Evolutionary conservation across 768 basidiomycete genomes (phyloP).

Genomic region (Xanthoconium stramineum): DNA sequence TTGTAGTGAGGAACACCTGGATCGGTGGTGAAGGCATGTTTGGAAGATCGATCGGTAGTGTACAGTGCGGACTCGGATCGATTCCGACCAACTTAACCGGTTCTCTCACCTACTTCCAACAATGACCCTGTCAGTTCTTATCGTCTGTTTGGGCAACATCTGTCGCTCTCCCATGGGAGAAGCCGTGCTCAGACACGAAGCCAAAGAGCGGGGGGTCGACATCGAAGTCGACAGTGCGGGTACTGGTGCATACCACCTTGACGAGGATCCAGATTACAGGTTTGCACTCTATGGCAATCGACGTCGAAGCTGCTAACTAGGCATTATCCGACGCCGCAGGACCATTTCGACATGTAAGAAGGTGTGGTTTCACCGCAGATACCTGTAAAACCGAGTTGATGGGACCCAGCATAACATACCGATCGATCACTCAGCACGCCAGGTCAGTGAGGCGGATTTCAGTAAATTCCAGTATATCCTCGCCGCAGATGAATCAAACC

Average conservation of each 20-base stretch:
- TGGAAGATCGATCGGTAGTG: background rate
- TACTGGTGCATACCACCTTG: constrained; percentile 80
- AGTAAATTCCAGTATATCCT: constrained; percentile 77
- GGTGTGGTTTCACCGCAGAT: constrained; percentile 35
- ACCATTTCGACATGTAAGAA: constrained; percentile 69
- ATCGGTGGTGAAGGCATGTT: constrained; percentile 80
- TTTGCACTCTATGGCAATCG: constrained; percentile 26
- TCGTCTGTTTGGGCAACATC: constrained; percentile 83
- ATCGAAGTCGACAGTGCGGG: constrained; percentile 81
- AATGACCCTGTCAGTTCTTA: constrained; percentile 52
- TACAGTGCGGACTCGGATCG: background rate
- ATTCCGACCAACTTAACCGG: background rate
- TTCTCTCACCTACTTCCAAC: background rate
- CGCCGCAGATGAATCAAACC: constrained; percentile 78
- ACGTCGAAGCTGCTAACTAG: background rate
- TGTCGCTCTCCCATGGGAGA: constrained; percentile 93
- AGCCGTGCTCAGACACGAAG: constrained; percentile 73
- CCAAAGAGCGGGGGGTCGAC: constrained; percentile 60
- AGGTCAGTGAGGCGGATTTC: constrained; percentile 66
- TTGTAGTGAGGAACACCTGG: constrained; percentile 80
- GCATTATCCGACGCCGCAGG: constrained; percentile 34
- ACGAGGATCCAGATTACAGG: constrained; percentile 83
- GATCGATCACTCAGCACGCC: constrained; percentile 67
- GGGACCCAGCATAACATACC: constrained; percentile 62
- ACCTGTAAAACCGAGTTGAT: background rate